Evolutionary conservation across 495 filamentous ascomycete genomes (phyloP), one percentile per base, ranked within the genome.

Genomic region (Penicillium daleae): DNA sequence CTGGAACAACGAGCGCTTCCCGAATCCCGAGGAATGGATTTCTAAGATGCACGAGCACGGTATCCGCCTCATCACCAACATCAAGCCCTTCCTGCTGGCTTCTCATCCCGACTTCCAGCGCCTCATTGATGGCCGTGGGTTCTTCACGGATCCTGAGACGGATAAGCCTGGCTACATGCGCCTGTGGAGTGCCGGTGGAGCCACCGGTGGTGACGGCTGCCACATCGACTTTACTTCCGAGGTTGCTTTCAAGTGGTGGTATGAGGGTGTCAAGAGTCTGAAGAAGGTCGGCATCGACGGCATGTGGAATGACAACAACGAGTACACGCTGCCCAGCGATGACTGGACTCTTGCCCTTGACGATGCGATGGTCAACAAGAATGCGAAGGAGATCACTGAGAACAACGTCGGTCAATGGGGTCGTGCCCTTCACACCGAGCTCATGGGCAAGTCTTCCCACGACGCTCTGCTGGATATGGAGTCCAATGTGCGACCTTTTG

Each of bases 271-370:
- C 12, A 79, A 84, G 59, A 81, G 76, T 46, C 78, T 91, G 42
- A 85, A 85, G 56, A 76, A 82, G 29, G 74, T 78, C 21, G 87
- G 87, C 19, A 86, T 91, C 59, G 87, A 90, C 62, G 86, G 80
- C 32, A 89, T 90, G 73, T 91, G 89, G 89, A 91, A 89, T 63
- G 89, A 91, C 71, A 91, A 91, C 73, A 89, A 90, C 68, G 89
- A 91, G 74, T 90, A 89, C 69, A 88, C 85, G 6, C 79, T 87
- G 4, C 85, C 86, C 0, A 78, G 82, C 66, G 88, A 91, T 57
- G 79, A 83, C 56, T 90, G 87, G 86, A 71, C 81, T 56, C 76
- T 83, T 42, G 83, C 84, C 0, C 78, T 90, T 6, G 74, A 80
- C 52, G 78, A 83, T 22, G 69, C 73, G 13, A 66, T 71, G 33